These are phyloP conservation scores for Stenogyne calaminthoides DNA, from an alignment of 305 asterid species.

Conservation along the genomic window DNA sequence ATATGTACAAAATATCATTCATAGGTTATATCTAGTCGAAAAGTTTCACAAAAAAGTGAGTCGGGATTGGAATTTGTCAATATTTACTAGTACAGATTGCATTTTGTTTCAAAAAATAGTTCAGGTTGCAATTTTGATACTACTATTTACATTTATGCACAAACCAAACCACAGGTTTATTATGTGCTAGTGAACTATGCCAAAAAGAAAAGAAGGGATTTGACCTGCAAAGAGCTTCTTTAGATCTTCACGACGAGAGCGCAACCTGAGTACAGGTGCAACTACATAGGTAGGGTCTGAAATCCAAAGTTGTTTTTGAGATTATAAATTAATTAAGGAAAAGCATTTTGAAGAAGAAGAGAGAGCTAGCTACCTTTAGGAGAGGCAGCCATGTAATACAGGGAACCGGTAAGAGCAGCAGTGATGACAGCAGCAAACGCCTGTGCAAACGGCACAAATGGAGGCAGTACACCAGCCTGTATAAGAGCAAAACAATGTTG, in stretches of 20 bases:
- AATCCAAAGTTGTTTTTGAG: conserved; percentile 17
- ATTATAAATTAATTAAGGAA: neutral
- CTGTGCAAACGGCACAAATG: conserved; percentile 96
- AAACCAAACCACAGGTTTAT: neutral
- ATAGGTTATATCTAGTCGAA: no score
- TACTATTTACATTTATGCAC: no score
- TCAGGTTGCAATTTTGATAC: no score
- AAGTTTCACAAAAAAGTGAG: no score
- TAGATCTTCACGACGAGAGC: conserved; percentile 77
- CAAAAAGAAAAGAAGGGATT: neutral
- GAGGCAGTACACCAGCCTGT: conserved; percentile 93
- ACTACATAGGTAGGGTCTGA: conserved; percentile 87
- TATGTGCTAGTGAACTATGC: neutral
- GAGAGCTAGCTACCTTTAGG: conserved; percentile 62
- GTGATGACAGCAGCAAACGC: conserved; percentile 94
- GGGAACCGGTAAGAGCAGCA: conserved; percentile 89
- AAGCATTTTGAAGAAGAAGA: neutral
- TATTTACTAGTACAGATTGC: no score
- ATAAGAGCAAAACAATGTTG: conserved; percentile 8
- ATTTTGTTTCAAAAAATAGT: no score
- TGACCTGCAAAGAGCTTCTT: conserved; percentile 87
- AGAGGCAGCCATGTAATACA: conserved; percentile 87
- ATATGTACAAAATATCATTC: no score
- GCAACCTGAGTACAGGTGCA: conserved; percentile 79
- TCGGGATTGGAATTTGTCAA: no score